Percentiles rank a stretch among this genome's conserved stretches.
phyloP scores from a whole-genome alignment of 305 asterid genomes.

The Fraxinus angustifolia region DNA sequence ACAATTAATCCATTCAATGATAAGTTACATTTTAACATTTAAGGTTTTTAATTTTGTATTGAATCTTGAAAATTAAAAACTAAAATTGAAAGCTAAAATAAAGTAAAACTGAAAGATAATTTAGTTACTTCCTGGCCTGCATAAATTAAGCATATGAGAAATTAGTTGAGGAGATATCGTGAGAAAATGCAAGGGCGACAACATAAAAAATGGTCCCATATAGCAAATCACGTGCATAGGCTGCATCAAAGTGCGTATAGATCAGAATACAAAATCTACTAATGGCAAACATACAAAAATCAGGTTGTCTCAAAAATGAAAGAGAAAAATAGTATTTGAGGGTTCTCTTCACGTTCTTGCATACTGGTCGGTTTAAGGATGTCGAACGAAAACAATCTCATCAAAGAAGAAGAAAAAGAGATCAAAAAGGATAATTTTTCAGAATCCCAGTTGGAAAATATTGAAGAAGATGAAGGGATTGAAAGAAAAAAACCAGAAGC shows the following conservation, averaged over 20 bases:
- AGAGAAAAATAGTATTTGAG: background rate
- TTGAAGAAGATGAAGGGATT: background rate
- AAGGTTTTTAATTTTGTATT: too few species aligned
- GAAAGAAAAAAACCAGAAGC: background rate
- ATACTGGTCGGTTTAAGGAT: slow-evolving; percentile 24
- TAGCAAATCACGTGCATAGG: slow-evolving; percentile 29
- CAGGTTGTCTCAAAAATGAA: slow-evolving; percentile 1
- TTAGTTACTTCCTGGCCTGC: background rate
- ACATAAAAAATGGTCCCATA: slow-evolving; percentile 25
- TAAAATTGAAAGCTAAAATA: too few species aligned
- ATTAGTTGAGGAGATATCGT: slow-evolving; percentile 3
- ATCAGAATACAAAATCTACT: background rate
- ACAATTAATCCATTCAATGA: too few species aligned
- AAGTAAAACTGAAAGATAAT: background rate
- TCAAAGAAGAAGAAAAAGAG: background rate
- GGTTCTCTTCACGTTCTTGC: slow-evolving; percentile 32
- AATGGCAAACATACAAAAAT: background rate
- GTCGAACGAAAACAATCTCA: slow-evolving; percentile 14
- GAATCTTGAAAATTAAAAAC: too few species aligned
- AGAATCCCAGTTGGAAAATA: background rate
- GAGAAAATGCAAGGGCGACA: slow-evolving; percentile 12
- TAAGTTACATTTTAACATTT: too few species aligned
- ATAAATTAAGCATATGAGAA: slow-evolving; percentile 3
- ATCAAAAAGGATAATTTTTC: background rate
- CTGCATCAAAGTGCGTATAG: slow-evolving; percentile 23